phyloP scores from a whole-genome alignment of 1,284 basidiomycete genomes.

The Porphyrellus sp. region DNA sequence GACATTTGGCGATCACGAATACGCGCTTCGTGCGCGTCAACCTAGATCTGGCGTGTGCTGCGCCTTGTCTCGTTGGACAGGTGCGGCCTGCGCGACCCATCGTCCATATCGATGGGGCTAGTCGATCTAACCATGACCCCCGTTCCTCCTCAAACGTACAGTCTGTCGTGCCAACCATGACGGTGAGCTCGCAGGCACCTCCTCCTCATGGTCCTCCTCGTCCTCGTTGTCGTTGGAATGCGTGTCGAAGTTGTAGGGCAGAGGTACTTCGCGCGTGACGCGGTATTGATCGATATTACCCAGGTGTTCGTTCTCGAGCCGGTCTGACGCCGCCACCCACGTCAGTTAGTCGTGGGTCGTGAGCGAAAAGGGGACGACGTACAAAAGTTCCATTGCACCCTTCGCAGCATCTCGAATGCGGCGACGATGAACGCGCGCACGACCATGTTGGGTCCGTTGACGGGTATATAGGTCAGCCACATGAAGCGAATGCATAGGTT shows the following conservation, averaged over 20 bases:
- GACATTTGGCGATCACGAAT: background rate
- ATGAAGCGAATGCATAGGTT: conserved; percentile 78
- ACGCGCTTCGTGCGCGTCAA: background rate
- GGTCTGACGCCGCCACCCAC: background rate
- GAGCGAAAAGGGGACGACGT: conserved; percentile 26
- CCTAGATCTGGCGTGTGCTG: too few relatives aligned
- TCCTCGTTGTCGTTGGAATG: conserved; percentile 21
- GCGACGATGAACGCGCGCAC: conserved; percentile 69
- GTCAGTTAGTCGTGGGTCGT: too few relatives aligned
- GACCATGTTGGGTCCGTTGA: conserved; percentile 45
- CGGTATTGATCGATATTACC: conserved; percentile 85
- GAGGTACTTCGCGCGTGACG: conserved; percentile 73
- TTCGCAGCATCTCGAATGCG: conserved; percentile 74
- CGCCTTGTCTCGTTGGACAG: background rate
- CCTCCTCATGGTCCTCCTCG: conserved; percentile 4
- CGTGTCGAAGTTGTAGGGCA: conserved; percentile 64
- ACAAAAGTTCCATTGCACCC: conserved; percentile 95
- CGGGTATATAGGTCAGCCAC: conserved; percentile 80
- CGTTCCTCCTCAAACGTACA: background rate
- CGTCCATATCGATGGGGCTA: background rate
- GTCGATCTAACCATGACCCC: background rate
- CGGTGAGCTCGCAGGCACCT: background rate
- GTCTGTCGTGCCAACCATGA: background rate
- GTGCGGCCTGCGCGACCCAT: background rate
- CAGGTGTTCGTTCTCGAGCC: conserved; percentile 84